Conservation (phyloP, 768 basidiomycete species). For the Pleurotus citrinopileatus region DNA sequence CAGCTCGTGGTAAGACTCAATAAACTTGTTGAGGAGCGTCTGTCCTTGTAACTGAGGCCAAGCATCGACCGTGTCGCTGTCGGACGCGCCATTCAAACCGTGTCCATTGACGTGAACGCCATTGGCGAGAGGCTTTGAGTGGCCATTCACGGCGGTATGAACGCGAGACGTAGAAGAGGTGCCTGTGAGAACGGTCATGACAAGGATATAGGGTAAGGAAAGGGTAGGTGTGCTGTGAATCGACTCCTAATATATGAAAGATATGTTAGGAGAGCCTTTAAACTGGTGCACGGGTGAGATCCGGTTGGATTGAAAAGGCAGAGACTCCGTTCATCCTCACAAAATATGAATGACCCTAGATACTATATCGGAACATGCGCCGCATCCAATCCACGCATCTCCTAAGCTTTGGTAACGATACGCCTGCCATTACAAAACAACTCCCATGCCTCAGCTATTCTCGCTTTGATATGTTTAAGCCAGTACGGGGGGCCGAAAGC, state of each 20-base stretch:
- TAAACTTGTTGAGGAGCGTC: conserved; percentile 28
- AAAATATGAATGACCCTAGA: background rate
- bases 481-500: too few relatives aligned
- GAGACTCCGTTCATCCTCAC: background rate
- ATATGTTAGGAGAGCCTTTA: background rate
- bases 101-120: background rate
- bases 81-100: background rate
- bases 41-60: background rate
- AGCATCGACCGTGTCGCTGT: background rate
- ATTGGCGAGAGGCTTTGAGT: conserved; percentile 1
- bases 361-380: background rate
- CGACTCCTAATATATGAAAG: conserved; percentile 1
- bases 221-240: background rate
- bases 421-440: too few relatives aligned
- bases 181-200: conserved; percentile 3
- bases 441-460: too few relatives aligned
- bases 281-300: conserved; percentile 10
- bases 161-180: conserved; percentile 1
- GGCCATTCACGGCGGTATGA: background rate
- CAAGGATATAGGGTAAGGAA: too few relatives aligned
- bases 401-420: too few relatives aligned
- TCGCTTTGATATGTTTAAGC: too few relatives aligned
- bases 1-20: conserved; percentile 50
- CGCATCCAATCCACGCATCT: too few relatives aligned
- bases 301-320: background rate